Evolutionary conservation across 1,139 yeast genomes (phyloP).

Genomic region (Suhomyces atakaporum): DNA sequence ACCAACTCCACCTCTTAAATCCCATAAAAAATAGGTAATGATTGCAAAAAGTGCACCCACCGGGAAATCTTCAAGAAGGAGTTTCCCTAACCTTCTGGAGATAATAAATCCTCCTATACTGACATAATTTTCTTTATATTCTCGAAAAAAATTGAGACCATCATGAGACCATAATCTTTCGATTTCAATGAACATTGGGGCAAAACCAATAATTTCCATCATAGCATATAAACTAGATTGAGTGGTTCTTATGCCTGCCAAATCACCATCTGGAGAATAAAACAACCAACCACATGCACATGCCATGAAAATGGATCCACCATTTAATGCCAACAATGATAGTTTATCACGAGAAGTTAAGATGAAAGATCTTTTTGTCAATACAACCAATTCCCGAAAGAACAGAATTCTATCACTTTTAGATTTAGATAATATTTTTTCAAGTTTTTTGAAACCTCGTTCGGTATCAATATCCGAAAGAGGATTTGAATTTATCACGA

Average conservation of each 20-base stretch:
- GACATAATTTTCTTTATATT: constrained; percentile 25
- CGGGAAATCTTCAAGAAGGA: constrained; percentile 25
- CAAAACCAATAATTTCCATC: constrained; percentile 27
- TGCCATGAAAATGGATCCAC: constrained; percentile 22
- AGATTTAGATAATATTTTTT: constrained; percentile 16
- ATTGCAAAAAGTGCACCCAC: constrained; percentile 21
- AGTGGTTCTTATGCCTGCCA: constrained; percentile 25
- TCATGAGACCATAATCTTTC: constrained; percentile 26
- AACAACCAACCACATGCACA: constrained; percentile 26
- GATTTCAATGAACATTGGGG: constrained; percentile 26
- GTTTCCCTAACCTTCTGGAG: constrained; percentile 24
- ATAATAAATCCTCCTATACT: constrained; percentile 24
- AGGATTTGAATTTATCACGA: neutral
- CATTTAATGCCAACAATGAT: constrained; percentile 22
- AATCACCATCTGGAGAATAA: constrained; percentile 19
- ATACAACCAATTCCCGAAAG: constrained; percentile 19
- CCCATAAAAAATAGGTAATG: constrained; percentile 29
- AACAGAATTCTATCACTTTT: constrained; percentile 18
- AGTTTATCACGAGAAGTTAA: constrained; percentile 21
- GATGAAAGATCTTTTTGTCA: constrained; percentile 22
- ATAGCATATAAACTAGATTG: constrained; percentile 24
- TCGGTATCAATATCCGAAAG: constrained; percentile 11
- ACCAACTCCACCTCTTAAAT: constrained; percentile 22
- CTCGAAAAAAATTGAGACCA: constrained; percentile 24
- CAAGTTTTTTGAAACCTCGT: constrained; percentile 13